phyloP scores from a whole-genome alignment of 805 yeast species.

The Wickerhamiella alocasiicola region DNA sequence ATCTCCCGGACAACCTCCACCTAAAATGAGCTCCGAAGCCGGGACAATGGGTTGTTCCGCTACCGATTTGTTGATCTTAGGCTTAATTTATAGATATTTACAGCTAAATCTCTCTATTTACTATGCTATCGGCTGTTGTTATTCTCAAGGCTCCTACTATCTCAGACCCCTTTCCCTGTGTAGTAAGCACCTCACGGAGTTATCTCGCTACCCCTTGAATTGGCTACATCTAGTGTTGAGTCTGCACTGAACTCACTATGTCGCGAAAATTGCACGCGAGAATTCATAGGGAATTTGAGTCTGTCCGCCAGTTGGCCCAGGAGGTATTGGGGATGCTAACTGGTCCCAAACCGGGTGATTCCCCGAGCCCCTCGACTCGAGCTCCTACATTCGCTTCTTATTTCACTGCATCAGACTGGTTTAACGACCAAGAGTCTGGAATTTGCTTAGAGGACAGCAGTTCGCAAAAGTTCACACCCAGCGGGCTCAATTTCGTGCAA shows the following conservation, averaged over 20 bases:
- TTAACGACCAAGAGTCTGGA: slow-evolving; percentile 9
- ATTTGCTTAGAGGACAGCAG: slow-evolving; percentile 1
- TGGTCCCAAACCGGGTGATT: neutral
- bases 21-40: too few relatives aligned
- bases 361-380: neutral
- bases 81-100: too few relatives aligned
- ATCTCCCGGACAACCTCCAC: too few relatives aligned
- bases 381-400: slow-evolving; percentile 5
- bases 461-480: neutral
- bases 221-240: too few relatives aligned
- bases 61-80: too few relatives aligned
- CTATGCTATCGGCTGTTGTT: too few relatives aligned
- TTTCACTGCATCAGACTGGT: neutral
- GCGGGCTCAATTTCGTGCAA: slow-evolving; percentile 13
- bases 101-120: too few relatives aligned
- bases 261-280: neutral
- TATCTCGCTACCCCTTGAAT: too few relatives aligned
- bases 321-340: neutral
- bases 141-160: too few relatives aligned
- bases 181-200: too few relatives aligned
- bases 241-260: neutral
- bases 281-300: neutral
- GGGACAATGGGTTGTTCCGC: too few relatives aligned
- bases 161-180: too few relatives aligned
- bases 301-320: slow-evolving; percentile 2